Conservation (phyloP, 73 alveolate species). For the Loxodes magnus region DNA sequence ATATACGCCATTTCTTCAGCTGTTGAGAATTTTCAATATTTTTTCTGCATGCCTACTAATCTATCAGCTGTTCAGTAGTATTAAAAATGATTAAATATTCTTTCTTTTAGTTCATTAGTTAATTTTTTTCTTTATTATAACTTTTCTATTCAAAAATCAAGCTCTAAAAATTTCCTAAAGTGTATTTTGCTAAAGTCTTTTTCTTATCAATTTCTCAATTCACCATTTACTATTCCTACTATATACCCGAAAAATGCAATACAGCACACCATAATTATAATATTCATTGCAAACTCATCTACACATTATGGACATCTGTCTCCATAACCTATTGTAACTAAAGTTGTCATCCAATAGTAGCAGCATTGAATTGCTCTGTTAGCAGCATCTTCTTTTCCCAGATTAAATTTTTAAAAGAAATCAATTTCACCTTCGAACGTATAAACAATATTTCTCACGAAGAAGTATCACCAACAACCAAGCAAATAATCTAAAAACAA, state of each 20-base stretch:
- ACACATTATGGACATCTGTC: slow-evolving; percentile 65
- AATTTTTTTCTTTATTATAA: slow-evolving; percentile 50
- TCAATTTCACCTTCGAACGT: too few relatives aligned
- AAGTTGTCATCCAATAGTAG: slow-evolving; percentile 72
- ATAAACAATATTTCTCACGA: too few relatives aligned
- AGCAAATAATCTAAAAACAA: too few relatives aligned
- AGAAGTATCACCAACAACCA: too few relatives aligned
- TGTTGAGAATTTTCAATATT: too few relatives aligned
- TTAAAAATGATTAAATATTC: slow-evolving; percentile 59
- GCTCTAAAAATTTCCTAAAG: slow-evolving; percentile 50
- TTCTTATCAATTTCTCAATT: slow-evolving; percentile 51
- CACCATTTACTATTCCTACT: slow-evolving; percentile 66
- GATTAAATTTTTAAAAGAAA: too few relatives aligned
- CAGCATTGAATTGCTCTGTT: too few relatives aligned
- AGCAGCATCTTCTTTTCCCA: too few relatives aligned
- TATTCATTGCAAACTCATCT: slow-evolving; percentile 56
- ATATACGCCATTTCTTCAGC: too few relatives aligned
- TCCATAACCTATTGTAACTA: slow-evolving; percentile 84
- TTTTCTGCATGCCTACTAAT: too few relatives aligned
- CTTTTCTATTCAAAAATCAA: slow-evolving; percentile 50
- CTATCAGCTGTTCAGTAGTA: slow-evolving; percentile 72
- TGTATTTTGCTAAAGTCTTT: slow-evolving; percentile 66
- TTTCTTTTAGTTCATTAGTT: slow-evolving; percentile 33
- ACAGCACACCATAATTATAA: slow-evolving; percentile 69
- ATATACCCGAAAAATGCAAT: slow-evolving; percentile 81